These are phyloP conservation scores for Talaromyces sp. DNA, from an alignment of 2,329 filamentous ascomycete genomes.

Conservation along the genomic window DNA sequence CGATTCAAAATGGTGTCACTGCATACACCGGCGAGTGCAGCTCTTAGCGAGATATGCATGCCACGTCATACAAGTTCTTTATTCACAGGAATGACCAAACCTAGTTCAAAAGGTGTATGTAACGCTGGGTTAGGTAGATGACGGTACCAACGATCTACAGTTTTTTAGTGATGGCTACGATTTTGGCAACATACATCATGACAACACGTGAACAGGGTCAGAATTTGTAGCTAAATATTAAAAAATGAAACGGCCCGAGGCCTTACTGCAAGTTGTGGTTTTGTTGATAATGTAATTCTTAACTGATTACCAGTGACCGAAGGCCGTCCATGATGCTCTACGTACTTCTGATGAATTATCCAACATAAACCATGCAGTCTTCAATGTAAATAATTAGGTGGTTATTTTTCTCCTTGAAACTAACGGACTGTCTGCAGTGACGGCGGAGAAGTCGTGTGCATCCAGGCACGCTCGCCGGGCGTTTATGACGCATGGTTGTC, in stretches of 20 bases:
- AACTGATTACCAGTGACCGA: neutral
- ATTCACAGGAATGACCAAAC: neutral
- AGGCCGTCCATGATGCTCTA: too few relatives aligned
- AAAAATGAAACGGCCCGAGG: too few relatives aligned
- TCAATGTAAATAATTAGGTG: neutral
- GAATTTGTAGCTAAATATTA: neutral
- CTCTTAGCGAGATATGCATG: slow-evolving; percentile 2
- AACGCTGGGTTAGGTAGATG: neutral
- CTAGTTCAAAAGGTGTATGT: neutral
- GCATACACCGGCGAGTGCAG: slow-evolving; percentile 21
- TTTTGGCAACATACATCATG: neutral
- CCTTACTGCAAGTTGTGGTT: neutral
- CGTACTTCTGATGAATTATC: too few relatives aligned
- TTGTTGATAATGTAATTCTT: neutral
- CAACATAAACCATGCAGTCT: neutral
- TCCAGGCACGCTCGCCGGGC: slow-evolving; percentile 51
- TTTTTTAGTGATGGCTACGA: neutral
- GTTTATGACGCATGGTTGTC: slow-evolving; percentile 43
- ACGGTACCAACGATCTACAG: neutral
- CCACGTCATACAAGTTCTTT: neutral
- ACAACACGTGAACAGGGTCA: neutral
- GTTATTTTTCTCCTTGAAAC: slow-evolving; percentile 22
- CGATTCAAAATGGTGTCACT: slow-evolving; percentile 25
- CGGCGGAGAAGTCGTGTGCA: slow-evolving; percentile 46
- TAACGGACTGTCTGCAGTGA: slow-evolving; percentile 33